Percentiles rank a stretch among this genome's conserved stretches.
These are phyloP conservation scores for Botrytis paeoniae DNA, from an alignment of 2,329 filamentous ascomycete genomes.

Conservation along the genomic window DNA sequence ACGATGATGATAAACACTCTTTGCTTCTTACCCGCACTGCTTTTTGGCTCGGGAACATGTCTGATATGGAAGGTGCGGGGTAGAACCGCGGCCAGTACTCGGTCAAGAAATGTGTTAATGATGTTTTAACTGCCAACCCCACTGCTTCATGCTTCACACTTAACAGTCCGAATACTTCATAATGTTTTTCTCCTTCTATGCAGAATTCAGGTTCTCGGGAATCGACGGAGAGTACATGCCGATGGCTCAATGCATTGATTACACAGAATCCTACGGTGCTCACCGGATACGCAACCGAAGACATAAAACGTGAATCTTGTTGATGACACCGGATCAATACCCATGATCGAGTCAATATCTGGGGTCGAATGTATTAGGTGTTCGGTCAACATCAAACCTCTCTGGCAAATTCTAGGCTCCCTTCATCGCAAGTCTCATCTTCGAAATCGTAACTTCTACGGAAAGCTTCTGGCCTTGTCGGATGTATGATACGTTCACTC, in stretches of 20 bases:
- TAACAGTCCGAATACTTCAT: not conserved
- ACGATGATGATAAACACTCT: not conserved
- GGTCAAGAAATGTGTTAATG: slow-evolving; percentile 14
- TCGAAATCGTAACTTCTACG: not conserved
- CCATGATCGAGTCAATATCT: not conserved
- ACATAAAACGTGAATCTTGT: not conserved
- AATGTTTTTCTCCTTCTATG: not conserved
- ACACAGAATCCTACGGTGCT: not conserved
- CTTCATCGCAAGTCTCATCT: not conserved
- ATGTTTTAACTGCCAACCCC: slow-evolving; percentile 1
- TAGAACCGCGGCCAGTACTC: not conserved
- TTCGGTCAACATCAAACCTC: not conserved
- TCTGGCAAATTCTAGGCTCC: not conserved
- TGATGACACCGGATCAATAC: not conserved
- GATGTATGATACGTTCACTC: not conserved
- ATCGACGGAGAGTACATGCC: not conserved
- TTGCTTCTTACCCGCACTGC: not conserved
- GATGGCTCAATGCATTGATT: not conserved
- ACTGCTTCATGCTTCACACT: not conserved
- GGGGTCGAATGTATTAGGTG: not conserved
- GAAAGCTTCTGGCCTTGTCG: not conserved
- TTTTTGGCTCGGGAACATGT: not conserved
- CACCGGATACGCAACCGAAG: not conserved
- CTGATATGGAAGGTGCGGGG: not conserved
- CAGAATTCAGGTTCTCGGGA: not conserved